These are phyloP conservation scores for Calocera viscosa DNA, from an alignment of 768 basidiomycete species.

Conservation along the genomic window DNA sequence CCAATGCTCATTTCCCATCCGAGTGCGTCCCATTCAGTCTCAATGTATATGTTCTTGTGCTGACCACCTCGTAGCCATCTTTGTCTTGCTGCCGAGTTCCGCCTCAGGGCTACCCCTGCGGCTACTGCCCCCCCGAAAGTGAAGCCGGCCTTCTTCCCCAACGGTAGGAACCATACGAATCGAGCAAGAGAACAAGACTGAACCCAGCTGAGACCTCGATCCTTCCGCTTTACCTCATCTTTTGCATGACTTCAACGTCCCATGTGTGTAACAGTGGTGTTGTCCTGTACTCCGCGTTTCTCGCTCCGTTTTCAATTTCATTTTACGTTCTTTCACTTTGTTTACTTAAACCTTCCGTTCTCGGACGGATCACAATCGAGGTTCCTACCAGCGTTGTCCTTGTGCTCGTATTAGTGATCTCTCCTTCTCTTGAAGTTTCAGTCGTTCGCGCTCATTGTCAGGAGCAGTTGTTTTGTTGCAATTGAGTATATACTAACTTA, in stretches of 20 bases:
- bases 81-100: slow-evolving; percentile 59
- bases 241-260: neutral
- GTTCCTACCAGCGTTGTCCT: neutral
- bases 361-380: neutral
- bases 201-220: neutral
- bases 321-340: neutral
- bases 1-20: slow-evolving; percentile 90
- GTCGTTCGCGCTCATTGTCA: neutral
- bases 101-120: slow-evolving; percentile 42
- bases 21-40: slow-evolving; percentile 50
- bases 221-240: neutral
- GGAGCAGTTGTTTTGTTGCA: neutral
- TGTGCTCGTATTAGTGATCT: neutral
- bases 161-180: neutral
- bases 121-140: neutral
- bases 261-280: neutral
- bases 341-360: neutral
- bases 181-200: slow-evolving; percentile 6
- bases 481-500: neutral
- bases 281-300: neutral
- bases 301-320: neutral
- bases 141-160: slow-evolving; percentile 7
- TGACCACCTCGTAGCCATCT: slow-evolving; percentile 44
- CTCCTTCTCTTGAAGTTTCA: neutral
- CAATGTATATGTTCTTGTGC: neutral